A percentile compares a stretch with the other conserved stretches of the same genome.
Conservation (phyloP, 2,329 filamentous ascomycete species). For the Colletotrichum eremochloae region DNA sequence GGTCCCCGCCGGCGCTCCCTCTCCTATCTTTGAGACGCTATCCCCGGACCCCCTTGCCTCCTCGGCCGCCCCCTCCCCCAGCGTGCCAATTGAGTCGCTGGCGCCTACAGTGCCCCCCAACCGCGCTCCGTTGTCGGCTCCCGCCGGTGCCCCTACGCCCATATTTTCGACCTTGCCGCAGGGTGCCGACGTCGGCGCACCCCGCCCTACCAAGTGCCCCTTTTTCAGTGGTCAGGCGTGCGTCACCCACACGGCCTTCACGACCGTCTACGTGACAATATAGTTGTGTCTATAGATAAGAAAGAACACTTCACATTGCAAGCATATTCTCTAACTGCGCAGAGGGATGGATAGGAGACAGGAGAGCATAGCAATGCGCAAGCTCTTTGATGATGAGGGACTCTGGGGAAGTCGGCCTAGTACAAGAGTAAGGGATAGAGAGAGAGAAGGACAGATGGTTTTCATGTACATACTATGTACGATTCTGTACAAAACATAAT, state of each 20-base stretch:
- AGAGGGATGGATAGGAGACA: not conserved
- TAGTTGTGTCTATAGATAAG: not conserved
- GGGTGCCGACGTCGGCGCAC: not conserved
- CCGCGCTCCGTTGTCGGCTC: conserved; percentile 9
- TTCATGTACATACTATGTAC: conserved; percentile 41
- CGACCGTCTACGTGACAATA: conserved; percentile 29
- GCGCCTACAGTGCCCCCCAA: not conserved
- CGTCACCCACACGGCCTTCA: conserved; percentile 18
- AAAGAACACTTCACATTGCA: not conserved
- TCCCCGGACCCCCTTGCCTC: not conserved
- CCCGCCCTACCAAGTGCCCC: conserved; percentile 14
- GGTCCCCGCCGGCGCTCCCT: conserved; percentile 16
- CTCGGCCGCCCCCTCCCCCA: not conserved
- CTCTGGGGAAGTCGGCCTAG: conserved; percentile 6
- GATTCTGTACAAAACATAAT: conserved; percentile 27
- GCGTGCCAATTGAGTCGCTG: not conserved
- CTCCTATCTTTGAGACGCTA: not conserved
- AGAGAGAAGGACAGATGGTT: not conserved
- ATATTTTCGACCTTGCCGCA: conserved; percentile 27
- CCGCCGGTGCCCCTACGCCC: conserved; percentile 19
- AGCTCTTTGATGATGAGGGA: not conserved
- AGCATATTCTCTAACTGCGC: not conserved
- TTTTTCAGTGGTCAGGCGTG: not conserved
- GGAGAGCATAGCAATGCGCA: not conserved
- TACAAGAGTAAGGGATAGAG: not conserved